Evolutionary conservation across 106 monocot genomes (phyloP), one percentile per base, ranked within the genome.

Genomic region (Dendrobium huoshanense): DNA sequence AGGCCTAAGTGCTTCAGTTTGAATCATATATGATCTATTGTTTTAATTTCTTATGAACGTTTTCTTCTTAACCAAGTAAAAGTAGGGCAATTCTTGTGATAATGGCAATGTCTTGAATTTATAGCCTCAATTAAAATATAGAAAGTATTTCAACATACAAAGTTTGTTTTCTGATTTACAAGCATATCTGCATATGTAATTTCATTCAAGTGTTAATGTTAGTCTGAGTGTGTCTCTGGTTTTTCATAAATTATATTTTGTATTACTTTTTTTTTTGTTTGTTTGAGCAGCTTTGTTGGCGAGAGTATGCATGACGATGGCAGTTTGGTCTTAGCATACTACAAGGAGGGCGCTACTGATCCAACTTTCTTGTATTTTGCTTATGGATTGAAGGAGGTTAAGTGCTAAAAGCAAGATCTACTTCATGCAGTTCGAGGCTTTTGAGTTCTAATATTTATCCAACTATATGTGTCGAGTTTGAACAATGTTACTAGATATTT

Each of bases 241-340:
- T 59, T 59, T 19, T 59, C 22, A 22, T 59, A 59, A 59, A 3
- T 59, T 59, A 4, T n/a, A 31, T 61, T 22, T 61, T 22, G n/a
- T n/a, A n/a, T n/a, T 41, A 0, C 1, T 37, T 37, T 19, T 0
- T n/a, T 61, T 41, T 7, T 37, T 37, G 1, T 56, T 56, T n/a
- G 2, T 41, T 7, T 74, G 18, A 44, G 41, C 87, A 96, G 96
- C 47, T 96, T 96, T 79, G 94, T 96, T 2, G 96, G 96, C 22
- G 96, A 94, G 87, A 90, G 94, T 84, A 92, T 96, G 96, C 94
- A 94, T 51, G 94, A 96, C 42, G 94, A 96, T 67, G 86, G 86
- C 0, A 78, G 75, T 74, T 2, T 90, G 61, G 92, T 92, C 42
- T 90, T 92, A 31, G 92, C 92, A 5, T 88, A 92, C 84, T 92